These are phyloP conservation scores for Ogataea polymorpha DNA, from an alignment of 805 yeast species.

Conservation along the genomic window DNA sequence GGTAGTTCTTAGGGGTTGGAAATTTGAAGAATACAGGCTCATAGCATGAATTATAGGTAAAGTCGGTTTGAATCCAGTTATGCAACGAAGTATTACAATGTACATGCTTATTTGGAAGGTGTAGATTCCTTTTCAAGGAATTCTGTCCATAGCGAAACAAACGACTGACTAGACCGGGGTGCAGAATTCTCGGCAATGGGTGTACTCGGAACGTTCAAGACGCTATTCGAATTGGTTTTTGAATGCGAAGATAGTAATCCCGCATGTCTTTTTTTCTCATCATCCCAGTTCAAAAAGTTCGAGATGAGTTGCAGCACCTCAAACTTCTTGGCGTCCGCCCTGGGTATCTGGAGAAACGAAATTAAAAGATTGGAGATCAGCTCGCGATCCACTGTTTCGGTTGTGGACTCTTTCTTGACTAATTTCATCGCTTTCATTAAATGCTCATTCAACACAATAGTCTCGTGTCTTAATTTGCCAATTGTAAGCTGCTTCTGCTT, in stretches of 20 bases:
- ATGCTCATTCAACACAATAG: conserved; percentile 90
- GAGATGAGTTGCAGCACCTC: conserved; percentile 86
- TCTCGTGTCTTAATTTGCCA: conserved; percentile 93
- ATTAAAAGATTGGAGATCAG: conserved; percentile 81
- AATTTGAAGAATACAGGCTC: too few species aligned
- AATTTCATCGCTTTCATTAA: conserved; percentile 87
- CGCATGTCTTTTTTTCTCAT: conserved; percentile 69
- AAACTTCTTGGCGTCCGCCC: conserved; percentile 92
- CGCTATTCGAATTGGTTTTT: conserved; percentile 32
- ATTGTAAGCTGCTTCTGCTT: conserved; percentile 73
- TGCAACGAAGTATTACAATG: conserved; percentile 1
- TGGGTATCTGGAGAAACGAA: conserved; percentile 79
- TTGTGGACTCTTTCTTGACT: conserved; percentile 72
- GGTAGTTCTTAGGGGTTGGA: too few species aligned
- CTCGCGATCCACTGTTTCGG: conserved; percentile 82
- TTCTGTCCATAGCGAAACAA: conserved; percentile 78
- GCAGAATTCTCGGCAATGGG: conserved; percentile 29
- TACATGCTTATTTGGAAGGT: conserved; percentile 14
- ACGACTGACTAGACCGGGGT: conserved; percentile 34
- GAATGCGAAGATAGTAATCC: conserved; percentile 48
- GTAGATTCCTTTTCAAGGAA: conserved; percentile 71
- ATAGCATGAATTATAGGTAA: too few species aligned
- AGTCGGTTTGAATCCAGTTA: too few species aligned
- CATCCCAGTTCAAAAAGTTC: conserved; percentile 86
- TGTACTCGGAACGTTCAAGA: conserved; percentile 24